Conservation (phyloP, 192 early-diverging fungal species). For the Backusella circina region DNA sequence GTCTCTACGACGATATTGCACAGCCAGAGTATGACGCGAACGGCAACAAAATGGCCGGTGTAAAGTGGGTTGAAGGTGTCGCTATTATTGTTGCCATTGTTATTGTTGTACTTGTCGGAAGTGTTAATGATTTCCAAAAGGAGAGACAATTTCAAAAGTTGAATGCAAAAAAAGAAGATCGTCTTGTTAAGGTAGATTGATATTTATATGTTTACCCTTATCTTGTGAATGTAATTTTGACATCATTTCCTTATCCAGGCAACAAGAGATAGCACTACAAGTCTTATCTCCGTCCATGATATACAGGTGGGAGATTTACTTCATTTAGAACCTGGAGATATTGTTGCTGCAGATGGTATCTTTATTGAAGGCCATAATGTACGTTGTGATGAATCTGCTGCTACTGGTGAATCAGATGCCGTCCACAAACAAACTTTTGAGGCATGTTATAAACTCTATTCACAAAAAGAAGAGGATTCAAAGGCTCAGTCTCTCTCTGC, state of each 20-base stretch:
- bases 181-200: constrained; percentile 57
- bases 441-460: constrained; percentile 31
- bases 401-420: constrained; percentile 94
- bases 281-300: constrained; percentile 70
- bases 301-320: constrained; percentile 91
- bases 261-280: constrained; percentile 63
- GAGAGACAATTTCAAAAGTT: constrained; percentile 80
- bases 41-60: constrained; percentile 34
- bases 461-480: not conserved
- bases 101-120: constrained; percentile 73
- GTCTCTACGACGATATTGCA: constrained; percentile 79
- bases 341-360: constrained; percentile 89
- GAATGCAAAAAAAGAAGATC: constrained; percentile 85
- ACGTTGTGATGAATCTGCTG: constrained; percentile 86
- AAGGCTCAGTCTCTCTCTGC: not conserved
- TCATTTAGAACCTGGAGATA: constrained; percentile 87
- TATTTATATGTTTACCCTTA: not conserved
- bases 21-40: constrained; percentile 35
- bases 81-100: constrained; percentile 78
- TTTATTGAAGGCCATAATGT: constrained; percentile 83
- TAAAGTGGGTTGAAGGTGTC: constrained; percentile 87
- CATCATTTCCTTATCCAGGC: constrained; percentile 32
- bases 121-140: constrained; percentile 84
- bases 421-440: constrained; percentile 72
- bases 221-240: not conserved